Percentiles rank a stretch among this genome's conserved stretches.
phyloP scores from a whole-genome alignment of 208 protist species.

The Wallacemonas sp. region DNA sequence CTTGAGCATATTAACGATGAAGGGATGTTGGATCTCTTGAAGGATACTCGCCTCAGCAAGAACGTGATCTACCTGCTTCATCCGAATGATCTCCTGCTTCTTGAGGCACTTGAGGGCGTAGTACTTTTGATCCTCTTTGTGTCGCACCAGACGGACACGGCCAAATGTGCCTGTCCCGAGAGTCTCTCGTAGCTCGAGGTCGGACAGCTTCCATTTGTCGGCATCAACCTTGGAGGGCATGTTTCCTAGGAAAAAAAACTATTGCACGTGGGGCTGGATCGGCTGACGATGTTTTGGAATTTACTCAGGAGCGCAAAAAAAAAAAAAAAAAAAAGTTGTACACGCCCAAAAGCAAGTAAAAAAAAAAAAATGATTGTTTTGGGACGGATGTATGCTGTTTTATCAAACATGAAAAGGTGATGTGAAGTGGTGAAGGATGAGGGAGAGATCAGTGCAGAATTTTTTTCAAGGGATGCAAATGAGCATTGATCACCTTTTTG shows the following conservation, averaged over 20 bases:
- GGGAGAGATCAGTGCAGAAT: too few relatives aligned
- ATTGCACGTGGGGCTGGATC: not conserved
- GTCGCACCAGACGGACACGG: constrained; percentile 89
- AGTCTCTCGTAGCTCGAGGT: constrained; percentile 90
- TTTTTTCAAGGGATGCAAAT: too few relatives aligned
- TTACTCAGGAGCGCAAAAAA: too few relatives aligned
- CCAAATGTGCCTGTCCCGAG: constrained; percentile 95
- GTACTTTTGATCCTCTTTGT: constrained; percentile 80
- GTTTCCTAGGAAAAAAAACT: constrained; percentile 8
- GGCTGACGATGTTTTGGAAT: too few relatives aligned
- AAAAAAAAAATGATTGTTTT: too few relatives aligned
- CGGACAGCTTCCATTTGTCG: constrained; percentile 76
- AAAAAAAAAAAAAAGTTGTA: too few relatives aligned
- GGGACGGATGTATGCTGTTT: too few relatives aligned
- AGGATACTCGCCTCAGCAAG: constrained; percentile 94
- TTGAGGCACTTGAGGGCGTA: constrained; percentile 92
- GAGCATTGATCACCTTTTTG: too few relatives aligned
- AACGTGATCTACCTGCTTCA: constrained; percentile 93
- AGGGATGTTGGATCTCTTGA: constrained; percentile 92
- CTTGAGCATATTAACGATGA: constrained; percentile 95
- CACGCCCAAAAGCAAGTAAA: too few relatives aligned
- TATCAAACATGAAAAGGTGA: too few relatives aligned
- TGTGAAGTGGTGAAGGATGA: too few relatives aligned
- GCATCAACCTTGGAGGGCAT: constrained; percentile 69
- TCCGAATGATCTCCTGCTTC: constrained; percentile 89